phyloP scores from a whole-genome alignment of 208 protist genomes.

The Strigomonas culicis region DNA sequence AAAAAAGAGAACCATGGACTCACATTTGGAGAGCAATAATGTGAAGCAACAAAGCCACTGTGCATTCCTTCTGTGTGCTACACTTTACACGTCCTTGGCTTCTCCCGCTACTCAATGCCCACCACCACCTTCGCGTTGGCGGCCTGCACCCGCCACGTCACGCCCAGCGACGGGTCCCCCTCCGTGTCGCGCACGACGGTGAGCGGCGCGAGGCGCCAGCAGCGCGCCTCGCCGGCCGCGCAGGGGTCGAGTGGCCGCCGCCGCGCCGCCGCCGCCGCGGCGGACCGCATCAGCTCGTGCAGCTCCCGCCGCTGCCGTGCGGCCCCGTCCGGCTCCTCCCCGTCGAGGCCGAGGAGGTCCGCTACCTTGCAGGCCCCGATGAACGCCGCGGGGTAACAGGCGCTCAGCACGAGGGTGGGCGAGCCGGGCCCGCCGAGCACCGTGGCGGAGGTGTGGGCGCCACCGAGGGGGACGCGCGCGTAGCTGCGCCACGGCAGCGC shows the following conservation, averaged over 20 bases:
- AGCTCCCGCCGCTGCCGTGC: conserved; percentile 28
- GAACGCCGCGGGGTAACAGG: conserved; percentile 40
- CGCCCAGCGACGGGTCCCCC: not conserved
- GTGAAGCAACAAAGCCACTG: conserved; percentile 10
- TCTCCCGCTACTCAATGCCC: conserved; percentile 22
- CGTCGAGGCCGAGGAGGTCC: conserved; percentile 20
- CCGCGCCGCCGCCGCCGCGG: conserved; percentile 27
- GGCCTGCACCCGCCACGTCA: conserved; percentile 36
- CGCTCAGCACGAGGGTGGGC: conserved; percentile 34
- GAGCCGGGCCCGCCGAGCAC: conserved; percentile 22
- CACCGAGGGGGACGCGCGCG: conserved; percentile 40
- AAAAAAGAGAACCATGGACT: not conserved
- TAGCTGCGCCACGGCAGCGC: conserved; percentile 38
- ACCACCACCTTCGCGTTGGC: conserved; percentile 42
- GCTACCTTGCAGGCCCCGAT: conserved; percentile 47
- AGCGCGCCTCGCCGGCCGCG: conserved; percentile 24
- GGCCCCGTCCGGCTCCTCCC: not conserved
- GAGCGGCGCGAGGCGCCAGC: conserved; percentile 29
- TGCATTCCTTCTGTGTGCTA: not conserved
- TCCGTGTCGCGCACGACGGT: conserved; percentile 25
- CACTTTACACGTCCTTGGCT: not conserved
- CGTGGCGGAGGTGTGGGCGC: conserved; percentile 39
- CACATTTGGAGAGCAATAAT: conserved; percentile 6
- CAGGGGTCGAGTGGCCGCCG: conserved; percentile 26
- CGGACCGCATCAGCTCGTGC: conserved; percentile 32